Percentiles rank a stretch among this genome's conserved stretches.
phyloP scores from a whole-genome alignment of 163 green algal genomes.

The Prototheca wickerhamii region DNA sequence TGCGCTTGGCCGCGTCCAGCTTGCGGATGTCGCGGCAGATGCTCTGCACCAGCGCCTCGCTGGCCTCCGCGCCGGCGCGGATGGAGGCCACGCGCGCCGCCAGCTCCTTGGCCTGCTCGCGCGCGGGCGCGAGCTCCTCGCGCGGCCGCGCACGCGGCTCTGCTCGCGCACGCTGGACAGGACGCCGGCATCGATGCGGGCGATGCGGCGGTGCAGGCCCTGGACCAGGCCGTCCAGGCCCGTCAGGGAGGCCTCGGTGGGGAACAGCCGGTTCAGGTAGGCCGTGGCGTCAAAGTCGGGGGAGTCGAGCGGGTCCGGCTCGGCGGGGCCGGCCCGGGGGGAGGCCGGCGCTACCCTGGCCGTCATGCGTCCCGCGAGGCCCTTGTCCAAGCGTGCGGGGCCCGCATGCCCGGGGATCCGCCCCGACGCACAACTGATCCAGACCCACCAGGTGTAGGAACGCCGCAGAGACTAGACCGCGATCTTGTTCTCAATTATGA shows the following conservation, averaged over 20 bases:
- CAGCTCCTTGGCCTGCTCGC: constrained; percentile 75
- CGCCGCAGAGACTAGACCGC: no score
- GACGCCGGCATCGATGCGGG: constrained; percentile 80
- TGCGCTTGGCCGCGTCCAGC: constrained; percentile 91
- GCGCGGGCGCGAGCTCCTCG: constrained; percentile 68
- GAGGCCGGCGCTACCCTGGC: background rate
- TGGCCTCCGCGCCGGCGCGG: constrained; percentile 78
- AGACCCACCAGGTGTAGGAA: no score
- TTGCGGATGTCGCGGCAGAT: constrained; percentile 97
- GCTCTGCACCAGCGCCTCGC: constrained; percentile 88
- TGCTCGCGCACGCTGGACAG: constrained; percentile 75
- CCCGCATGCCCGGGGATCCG: no score
- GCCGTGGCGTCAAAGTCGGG: constrained; percentile 60
- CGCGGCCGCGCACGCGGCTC: constrained; percentile 53
- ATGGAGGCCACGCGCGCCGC: constrained; percentile 75
- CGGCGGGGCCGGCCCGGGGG: background rate
- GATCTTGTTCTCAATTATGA: no score
- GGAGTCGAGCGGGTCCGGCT: constrained; percentile 50
- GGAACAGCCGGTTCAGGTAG: constrained; percentile 79
- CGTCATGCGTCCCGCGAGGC: background rate
- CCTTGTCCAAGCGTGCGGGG: no score
- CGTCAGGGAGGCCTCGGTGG: constrained; percentile 62
- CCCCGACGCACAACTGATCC: no score
- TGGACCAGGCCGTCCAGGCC: constrained; percentile 61
- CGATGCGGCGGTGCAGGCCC: constrained; percentile 66